These are phyloP conservation scores for Tulasnella sp. DNA, from an alignment of 768 basidiomycete species.

Conservation along the genomic window DNA sequence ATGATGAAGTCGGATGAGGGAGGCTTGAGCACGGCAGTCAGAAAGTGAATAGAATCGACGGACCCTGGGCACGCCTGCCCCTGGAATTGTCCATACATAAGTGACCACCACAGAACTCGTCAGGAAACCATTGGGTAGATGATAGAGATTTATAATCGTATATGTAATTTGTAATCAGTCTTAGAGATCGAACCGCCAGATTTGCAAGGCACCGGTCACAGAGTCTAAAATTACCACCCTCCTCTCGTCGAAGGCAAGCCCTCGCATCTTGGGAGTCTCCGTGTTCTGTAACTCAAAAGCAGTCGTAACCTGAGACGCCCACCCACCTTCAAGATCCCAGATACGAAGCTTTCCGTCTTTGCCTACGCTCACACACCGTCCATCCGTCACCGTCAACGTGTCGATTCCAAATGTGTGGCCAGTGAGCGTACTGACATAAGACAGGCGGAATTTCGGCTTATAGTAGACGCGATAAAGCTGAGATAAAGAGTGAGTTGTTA, in stretches of 20 bases:
- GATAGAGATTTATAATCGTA: no score
- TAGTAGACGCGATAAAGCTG: slow-evolving; percentile 68
- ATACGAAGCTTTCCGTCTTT: slow-evolving; percentile 69
- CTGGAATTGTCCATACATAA: not conserved
- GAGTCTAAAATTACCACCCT: not conserved
- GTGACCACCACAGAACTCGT: no score
- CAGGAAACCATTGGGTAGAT: no score
- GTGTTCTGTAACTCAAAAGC: not conserved
- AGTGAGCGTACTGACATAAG: slow-evolving; percentile 58
- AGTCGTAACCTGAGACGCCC: slow-evolving; percentile 29
- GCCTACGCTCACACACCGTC: slow-evolving; percentile 68
- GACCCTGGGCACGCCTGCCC: not conserved
- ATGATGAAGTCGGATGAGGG: no score
- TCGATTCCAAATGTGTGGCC: slow-evolving; percentile 59
- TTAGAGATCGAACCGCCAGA: slow-evolving; percentile 15
- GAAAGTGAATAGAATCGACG: not conserved
- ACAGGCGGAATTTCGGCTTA: slow-evolving; percentile 43
- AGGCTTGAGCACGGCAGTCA: not conserved
- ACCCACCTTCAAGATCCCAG: slow-evolving; percentile 66
- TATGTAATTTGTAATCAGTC: no score
- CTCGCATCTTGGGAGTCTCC: not conserved
- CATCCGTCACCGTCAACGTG: slow-evolving; percentile 65
- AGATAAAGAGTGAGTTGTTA: slow-evolving; percentile 25
- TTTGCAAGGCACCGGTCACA: not conserved
- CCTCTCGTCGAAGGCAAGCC: slow-evolving; percentile 13